phyloP scores from a whole-genome alignment of 148 eudicot genomes.

The Chenopodium quinoa region DNA sequence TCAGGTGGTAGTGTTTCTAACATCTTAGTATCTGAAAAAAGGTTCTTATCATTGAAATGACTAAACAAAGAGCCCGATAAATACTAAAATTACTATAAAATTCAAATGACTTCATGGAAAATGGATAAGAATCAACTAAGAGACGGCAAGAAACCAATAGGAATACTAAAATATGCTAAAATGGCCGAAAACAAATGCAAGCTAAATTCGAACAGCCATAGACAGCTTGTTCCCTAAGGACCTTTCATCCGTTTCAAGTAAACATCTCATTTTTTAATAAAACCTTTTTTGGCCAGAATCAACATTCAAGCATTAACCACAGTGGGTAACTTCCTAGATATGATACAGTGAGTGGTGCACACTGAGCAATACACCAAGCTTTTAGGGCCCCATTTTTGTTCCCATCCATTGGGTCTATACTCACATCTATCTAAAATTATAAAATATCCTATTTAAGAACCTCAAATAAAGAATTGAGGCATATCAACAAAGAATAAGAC shows the following conservation, averaged over 20 bases:
- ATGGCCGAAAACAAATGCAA: not conserved
- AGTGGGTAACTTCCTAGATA: not conserved
- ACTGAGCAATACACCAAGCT: too few species aligned
- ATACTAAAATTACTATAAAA: not conserved
- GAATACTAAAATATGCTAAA: not conserved
- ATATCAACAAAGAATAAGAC: not conserved
- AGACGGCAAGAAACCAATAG: not conserved
- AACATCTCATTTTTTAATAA: not conserved
- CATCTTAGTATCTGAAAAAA: slow-evolving; percentile 49
- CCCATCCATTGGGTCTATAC: not conserved
- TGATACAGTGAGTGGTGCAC: too few species aligned
- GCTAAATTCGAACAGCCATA: not conserved
- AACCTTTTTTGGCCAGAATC: not conserved
- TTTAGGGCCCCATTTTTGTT: too few species aligned
- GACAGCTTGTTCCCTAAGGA: not conserved
- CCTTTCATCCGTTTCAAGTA: not conserved
- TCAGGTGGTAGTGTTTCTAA: slow-evolving; percentile 79
- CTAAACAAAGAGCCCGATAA: not conserved
- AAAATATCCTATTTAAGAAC: not conserved
- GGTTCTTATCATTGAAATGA: slow-evolving; percentile 4
- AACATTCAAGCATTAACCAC: not conserved
- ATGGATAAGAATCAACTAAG: not conserved
- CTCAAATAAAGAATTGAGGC: not conserved
- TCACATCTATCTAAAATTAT: not conserved
- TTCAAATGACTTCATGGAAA: not conserved